phyloP scores from a whole-genome alignment of 1,139 yeast genomes.

The Nakaseomyces uthaithaninus region DNA sequence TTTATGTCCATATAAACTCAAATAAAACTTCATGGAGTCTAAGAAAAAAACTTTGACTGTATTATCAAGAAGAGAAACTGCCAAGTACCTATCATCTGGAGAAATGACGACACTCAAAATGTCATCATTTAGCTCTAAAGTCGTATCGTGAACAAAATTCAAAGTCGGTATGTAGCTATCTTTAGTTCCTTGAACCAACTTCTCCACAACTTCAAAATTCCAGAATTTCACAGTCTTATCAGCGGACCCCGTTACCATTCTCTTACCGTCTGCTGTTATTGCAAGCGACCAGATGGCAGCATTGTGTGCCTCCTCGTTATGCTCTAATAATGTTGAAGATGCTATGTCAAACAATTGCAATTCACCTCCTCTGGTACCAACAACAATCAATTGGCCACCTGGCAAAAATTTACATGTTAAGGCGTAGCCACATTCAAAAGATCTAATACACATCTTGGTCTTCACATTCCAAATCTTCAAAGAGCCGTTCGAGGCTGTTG shows the following conservation, averaged over 20 bases:
- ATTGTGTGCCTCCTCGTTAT: conserved; percentile 68
- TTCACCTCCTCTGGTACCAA: conserved; percentile 87
- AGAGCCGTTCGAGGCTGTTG: conserved; percentile 85
- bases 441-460: conserved; percentile 68
- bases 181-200: conserved; percentile 58
- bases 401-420: conserved; percentile 77
- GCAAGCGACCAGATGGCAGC: conserved; percentile 92
- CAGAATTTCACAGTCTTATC: conserved; percentile 87
- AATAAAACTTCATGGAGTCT: conserved; percentile 77
- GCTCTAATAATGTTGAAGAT: conserved; percentile 61
- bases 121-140: conserved; percentile 80
- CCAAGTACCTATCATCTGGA: conserved; percentile 68
- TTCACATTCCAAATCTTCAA: conserved; percentile 82
- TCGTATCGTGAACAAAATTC: conserved; percentile 63
- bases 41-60: conserved; percentile 88
- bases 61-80: conserved; percentile 80
- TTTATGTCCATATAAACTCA: conserved; percentile 91
- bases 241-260: conserved; percentile 86
- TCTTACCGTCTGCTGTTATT: conserved; percentile 75
- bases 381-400: conserved; percentile 78
- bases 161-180: conserved; percentile 44
- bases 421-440: conserved; percentile 85
- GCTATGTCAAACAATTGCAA: conserved; percentile 82
- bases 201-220: conserved; percentile 66
- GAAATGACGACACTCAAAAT: conserved; percentile 75